Base-by-base conservation (phyloP, 176 grass and related monocot species). In the Musa acuminata region DNA sequence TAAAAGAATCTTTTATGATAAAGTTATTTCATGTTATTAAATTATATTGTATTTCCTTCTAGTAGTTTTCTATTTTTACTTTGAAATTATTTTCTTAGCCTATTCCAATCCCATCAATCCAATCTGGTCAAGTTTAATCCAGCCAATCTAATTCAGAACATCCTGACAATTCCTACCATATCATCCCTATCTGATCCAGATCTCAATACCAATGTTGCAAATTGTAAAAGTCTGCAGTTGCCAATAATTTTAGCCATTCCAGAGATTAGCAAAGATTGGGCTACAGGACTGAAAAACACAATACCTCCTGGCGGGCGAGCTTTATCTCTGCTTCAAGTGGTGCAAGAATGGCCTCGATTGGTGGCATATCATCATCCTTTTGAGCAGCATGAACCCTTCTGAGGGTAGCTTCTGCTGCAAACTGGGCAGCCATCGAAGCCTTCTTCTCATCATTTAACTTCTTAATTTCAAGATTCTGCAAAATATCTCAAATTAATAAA, bases 351-450 rank as follows among this genome's bases (percentile, higher is more conserved):
- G 94, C 94, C 84, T 98, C 94, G 63, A 98, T 93, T 35, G 94
- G 94, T 20, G 94, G 90, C 78, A 91, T 93, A n/a, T 98, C 90
- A 84, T 98, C 94, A 80, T 98, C 94, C 73, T 91, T 98, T 85
- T 98, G 90, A 67, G 87, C 87, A 63, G 88, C 86, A 87, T 98
- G 90, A 29, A 98, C 94, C 77, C 94, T 92, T 82, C 94, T 78
- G 29, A 98, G 82, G 49, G 90, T 98, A 67, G 94, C 90, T 75
- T 98, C 94, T 11, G 94, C 94, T 10, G 94, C 94, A 82, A 93
- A 98, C 76, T 98, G 94, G 35, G 94, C 94, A 67, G 84, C 94
- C 84, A 91, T 69, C 11, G 94, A 87, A 27, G 94, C 75, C 75
- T 91, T 98, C 81, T 91, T 98, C 68, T 98, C 94, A 85, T 98